These are phyloP conservation scores for Penicillium psychrofluorescens DNA, from an alignment of 495 filamentous ascomycete genomes.

Conservation along the genomic window DNA sequence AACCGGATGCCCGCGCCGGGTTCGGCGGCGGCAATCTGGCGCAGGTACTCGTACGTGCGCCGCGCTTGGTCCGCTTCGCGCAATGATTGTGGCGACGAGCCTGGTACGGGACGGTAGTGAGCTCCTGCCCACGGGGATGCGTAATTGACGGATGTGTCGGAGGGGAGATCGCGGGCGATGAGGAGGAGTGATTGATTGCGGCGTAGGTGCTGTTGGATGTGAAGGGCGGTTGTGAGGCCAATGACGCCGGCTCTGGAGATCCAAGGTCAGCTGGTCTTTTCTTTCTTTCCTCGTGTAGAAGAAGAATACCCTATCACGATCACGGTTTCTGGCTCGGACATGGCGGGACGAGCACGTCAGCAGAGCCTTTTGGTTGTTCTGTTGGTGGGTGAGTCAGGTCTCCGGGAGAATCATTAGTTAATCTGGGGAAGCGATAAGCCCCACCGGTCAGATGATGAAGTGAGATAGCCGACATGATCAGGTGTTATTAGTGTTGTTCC, in stretches of 20 bases:
- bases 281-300: background rate
- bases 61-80: constrained; percentile 44
- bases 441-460: constrained; percentile 12
- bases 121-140: constrained; percentile 61
- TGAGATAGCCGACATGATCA: background rate
- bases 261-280: no score
- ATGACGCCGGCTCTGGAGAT: constrained; percentile 44
- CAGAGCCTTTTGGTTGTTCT: background rate
- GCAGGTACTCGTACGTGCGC: constrained; percentile 45
- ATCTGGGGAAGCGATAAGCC: constrained; percentile 10
- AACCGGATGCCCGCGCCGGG: constrained; percentile 46
- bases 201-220: constrained; percentile 35
- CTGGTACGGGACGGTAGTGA: constrained; percentile 51
- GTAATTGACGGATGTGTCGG: constrained; percentile 49
- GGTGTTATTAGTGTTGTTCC: no score
- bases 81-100: constrained; percentile 26
- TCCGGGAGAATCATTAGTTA: no score
- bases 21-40: constrained; percentile 25
- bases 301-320: constrained; percentile 36
- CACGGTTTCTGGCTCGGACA: constrained; percentile 28
- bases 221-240: constrained; percentile 47
- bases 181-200: constrained; percentile 40
- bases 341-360: background rate
- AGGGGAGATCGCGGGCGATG: constrained; percentile 50
- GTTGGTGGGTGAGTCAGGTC: background rate